Evolutionary conservation across 345 rosid genomes (phyloP).

Genomic region (Pelargonium nanum): DNA sequence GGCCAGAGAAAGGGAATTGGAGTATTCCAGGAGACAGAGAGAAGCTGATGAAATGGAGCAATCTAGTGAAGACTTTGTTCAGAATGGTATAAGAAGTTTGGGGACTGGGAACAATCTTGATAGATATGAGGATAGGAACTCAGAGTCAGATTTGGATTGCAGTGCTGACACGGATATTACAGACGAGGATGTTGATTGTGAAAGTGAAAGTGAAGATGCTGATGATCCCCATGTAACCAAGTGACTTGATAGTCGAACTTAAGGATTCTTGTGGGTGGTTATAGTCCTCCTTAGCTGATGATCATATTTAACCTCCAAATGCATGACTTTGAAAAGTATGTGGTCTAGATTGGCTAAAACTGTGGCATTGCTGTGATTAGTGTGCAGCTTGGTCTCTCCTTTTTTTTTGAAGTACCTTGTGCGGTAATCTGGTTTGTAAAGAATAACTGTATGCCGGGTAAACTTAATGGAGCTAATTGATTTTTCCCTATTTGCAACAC

Average conservation of each 20-base stretch:
- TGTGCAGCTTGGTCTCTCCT: neutral
- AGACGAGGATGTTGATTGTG: neutral
- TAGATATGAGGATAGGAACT: conserved; percentile 1
- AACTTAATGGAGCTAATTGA: neutral
- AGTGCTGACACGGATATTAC: neutral
- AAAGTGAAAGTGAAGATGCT: neutral
- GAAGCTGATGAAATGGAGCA: conserved; percentile 31
- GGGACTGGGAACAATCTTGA: conserved; percentile 9
- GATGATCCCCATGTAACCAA: neutral
- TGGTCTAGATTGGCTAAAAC: neutral
- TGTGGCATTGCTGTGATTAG: neutral
- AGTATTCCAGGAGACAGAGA: conserved; percentile 34
- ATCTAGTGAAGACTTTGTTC: conserved; percentile 17
- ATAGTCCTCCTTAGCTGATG: neutral
- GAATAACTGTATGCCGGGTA: neutral
- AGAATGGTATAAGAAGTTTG: conserved; percentile 12
- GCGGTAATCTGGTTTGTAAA: neutral
- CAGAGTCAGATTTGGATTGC: neutral
- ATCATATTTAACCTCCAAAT: neutral
- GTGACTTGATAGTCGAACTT: neutral
- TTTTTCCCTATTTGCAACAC: neutral
- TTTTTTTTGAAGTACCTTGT: neutral
- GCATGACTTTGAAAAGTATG: neutral
- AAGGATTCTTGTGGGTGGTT: neutral
- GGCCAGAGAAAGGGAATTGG: conserved; percentile 52